A percentile compares a stretch with the other conserved stretches of the same genome.
Evolutionary conservation across 2,329 filamentous ascomycete genomes (phyloP).

Genomic region (Pseudodiploospora longispora): DNA sequence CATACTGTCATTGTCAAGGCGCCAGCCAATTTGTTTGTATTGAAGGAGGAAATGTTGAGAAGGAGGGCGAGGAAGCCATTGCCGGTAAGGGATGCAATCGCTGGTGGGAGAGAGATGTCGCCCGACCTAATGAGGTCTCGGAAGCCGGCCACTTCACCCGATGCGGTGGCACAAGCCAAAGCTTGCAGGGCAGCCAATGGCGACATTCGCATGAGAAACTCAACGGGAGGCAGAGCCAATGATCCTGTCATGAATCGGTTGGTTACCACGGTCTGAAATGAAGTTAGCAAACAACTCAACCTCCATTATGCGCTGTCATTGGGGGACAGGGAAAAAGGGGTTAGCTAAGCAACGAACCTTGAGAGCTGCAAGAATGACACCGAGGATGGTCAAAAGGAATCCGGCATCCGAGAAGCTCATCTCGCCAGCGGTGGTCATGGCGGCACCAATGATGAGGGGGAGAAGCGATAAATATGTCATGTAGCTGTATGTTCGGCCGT

Average conservation of each 20-base stretch:
- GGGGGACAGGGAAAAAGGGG: background rate
- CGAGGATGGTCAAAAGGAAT: constrained; percentile 46
- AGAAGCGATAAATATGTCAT: constrained; percentile 52
- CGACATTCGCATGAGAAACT: constrained; percentile 55
- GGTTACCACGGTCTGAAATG: constrained; percentile 46
- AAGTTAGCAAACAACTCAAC: constrained; percentile 10
- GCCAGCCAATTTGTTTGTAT: constrained; percentile 49
- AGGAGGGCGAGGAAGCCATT: constrained; percentile 48
- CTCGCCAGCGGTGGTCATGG: constrained; percentile 53
- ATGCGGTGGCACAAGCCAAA: constrained; percentile 40
- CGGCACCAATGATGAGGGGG: constrained; percentile 52
- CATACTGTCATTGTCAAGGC: constrained; percentile 53
- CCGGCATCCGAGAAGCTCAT: constrained; percentile 53
- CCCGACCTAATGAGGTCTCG: constrained; percentile 25
- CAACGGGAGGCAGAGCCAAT: constrained; percentile 48
- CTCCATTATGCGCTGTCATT: background rate
- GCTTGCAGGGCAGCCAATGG: constrained; percentile 51
- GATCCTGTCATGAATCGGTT: constrained; percentile 57
- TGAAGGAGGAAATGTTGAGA: constrained; percentile 49
- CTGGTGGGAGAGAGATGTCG: constrained; percentile 26
- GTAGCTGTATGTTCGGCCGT: constrained; percentile 44
- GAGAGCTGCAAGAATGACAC: constrained; percentile 44
- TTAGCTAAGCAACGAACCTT: constrained; percentile 32
- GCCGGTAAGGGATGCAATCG: constrained; percentile 35
- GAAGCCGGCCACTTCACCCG: constrained; percentile 43